Conservation (phyloP, 768 basidiomycete species). For the Tylopilus subfusipes region DNA sequence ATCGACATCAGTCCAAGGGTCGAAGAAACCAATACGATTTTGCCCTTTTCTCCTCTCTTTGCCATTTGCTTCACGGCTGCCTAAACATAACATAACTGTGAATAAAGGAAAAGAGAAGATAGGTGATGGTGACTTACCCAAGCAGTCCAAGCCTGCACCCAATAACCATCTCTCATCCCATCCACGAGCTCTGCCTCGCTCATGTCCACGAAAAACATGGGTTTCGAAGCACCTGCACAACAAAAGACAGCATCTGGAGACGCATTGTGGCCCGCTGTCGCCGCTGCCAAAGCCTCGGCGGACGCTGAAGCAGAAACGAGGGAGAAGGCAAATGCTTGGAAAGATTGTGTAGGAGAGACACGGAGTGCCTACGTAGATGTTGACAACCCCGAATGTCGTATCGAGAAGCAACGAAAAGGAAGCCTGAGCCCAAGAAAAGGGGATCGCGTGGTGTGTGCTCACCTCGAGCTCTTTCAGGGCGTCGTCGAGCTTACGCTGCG, state of each 20-base stretch:
- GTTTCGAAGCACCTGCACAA: slow-evolving; percentile 72
- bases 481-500: slow-evolving; percentile 55
- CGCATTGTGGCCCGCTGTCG: slow-evolving; percentile 50
- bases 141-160: slow-evolving; percentile 49
- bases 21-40: slow-evolving; percentile 74
- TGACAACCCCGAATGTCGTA: background rate
- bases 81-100: slow-evolving; percentile 34
- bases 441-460: slow-evolving; percentile 10
- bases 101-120: background rate
- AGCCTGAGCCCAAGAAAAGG: background rate
- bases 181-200: slow-evolving; percentile 51
- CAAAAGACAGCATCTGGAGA: slow-evolving; percentile 75
- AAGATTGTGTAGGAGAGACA: slow-evolving; percentile 52
- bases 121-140: slow-evolving; percentile 27
- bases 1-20: slow-evolving; percentile 73
- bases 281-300: slow-evolving; percentile 57
- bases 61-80: slow-evolving; percentile 66
- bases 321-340: slow-evolving; percentile 66
- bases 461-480: slow-evolving; percentile 69
- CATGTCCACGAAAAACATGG: slow-evolving; percentile 74
- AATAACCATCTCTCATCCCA: slow-evolving; percentile 34
- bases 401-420: background rate
- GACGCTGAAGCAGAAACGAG: slow-evolving; percentile 53
- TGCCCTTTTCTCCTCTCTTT: slow-evolving; percentile 52
- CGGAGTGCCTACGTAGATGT: slow-evolving; percentile 43